These are phyloP conservation scores for Arxiozyma heterogenica DNA, from an alignment of 1,139 yeast species.

Conservation along the genomic window DNA sequence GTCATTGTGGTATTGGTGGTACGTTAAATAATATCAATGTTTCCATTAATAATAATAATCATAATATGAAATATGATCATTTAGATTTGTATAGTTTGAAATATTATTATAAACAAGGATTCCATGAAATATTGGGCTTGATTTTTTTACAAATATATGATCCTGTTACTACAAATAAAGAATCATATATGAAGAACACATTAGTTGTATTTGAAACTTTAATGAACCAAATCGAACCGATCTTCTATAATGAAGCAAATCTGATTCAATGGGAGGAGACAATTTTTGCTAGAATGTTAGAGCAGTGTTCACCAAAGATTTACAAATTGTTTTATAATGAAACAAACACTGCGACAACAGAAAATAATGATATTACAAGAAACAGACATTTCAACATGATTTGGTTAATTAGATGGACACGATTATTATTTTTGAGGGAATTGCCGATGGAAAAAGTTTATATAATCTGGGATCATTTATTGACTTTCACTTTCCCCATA, in stretches of 20 bases:
- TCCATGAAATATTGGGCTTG: conserved; percentile 59
- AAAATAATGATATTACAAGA: conserved; percentile 19
- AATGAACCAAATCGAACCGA: conserved; percentile 26
- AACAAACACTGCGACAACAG: neutral
- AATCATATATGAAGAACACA: conserved; percentile 6
- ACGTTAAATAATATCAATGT: too few relatives aligned
- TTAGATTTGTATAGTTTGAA: conserved; percentile 16
- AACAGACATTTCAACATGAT: conserved; percentile 44
- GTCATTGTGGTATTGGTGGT: too few relatives aligned
- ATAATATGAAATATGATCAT: too few relatives aligned
- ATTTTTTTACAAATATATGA: conserved; percentile 42
- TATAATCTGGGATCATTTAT: conserved; percentile 51
- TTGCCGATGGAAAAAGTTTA: conserved; percentile 42
- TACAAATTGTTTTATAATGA: conserved; percentile 30
- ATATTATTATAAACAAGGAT: conserved; percentile 57
- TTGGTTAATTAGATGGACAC: conserved; percentile 59
- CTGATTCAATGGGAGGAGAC: conserved; percentile 30
- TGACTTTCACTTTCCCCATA: conserved; percentile 27
- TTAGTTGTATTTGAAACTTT: conserved; percentile 28
- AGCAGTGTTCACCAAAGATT: conserved; percentile 34
- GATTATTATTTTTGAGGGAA: conserved; percentile 52
- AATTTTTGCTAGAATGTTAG: conserved; percentile 41
- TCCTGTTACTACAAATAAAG: neutral
- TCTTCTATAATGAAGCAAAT: conserved; percentile 29
- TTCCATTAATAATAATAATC: too few relatives aligned